A percentile compares a stretch with the other conserved stretches of the same genome.
phyloP scores from a whole-genome alignment of 2,329 filamentous ascomycete species.

The Metarhizium guizhouense region DNA sequence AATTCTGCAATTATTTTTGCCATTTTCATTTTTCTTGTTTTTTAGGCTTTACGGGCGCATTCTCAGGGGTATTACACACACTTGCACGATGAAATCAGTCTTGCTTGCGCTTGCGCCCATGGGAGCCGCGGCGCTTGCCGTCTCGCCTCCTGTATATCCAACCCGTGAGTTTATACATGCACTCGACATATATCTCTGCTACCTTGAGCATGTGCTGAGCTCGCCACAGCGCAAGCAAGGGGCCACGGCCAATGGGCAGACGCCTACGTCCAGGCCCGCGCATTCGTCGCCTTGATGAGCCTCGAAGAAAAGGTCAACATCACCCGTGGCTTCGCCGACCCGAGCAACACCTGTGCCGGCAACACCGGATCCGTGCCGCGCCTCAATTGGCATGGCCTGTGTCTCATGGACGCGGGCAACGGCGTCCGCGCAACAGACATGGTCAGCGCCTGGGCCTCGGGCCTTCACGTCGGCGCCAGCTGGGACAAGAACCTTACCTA shows the following conservation, averaged over 20 bases:
- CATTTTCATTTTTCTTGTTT: neutral
- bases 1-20: too few relatives aligned
- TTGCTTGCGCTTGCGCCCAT: constrained; percentile 1
- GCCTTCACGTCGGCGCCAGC: constrained; percentile 36
- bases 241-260: constrained; percentile 39
- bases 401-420: constrained; percentile 40
- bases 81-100: neutral
- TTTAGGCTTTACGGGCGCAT: neutral
- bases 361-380: constrained; percentile 37
- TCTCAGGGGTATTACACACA: too few relatives aligned
- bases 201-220: too few relatives aligned
- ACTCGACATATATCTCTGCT: neutral
- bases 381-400: constrained; percentile 36
- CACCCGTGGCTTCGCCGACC: constrained; percentile 41
- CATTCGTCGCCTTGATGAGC: constrained; percentile 52
- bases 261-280: constrained; percentile 49
- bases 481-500: constrained; percentile 49
- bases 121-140: constrained; percentile 3
- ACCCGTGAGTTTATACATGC: constrained; percentile 9
- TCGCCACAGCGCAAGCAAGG: constrained; percentile 19
- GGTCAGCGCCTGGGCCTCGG: constrained; percentile 39
- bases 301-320: constrained; percentile 54
- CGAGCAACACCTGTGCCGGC: constrained; percentile 38
- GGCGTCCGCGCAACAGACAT: constrained; percentile 39
- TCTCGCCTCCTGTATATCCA: constrained; percentile 17